Evolutionary conservation across 257 asterid genomes (phyloP).

Genomic region (Solanum etuberosum): DNA sequence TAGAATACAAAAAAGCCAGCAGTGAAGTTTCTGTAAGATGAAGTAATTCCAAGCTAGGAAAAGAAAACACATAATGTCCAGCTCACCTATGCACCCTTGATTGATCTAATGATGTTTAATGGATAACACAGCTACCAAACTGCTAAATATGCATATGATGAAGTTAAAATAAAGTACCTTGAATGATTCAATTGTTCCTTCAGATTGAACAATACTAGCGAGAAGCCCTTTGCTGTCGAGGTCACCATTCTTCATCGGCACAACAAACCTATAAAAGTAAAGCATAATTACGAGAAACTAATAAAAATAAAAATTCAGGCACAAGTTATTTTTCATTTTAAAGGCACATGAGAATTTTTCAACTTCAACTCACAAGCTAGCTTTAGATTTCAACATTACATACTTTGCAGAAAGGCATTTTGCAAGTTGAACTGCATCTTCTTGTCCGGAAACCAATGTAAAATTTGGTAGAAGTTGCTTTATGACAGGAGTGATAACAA

Average conservation of each 20-base stretch:
- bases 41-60: too few species aligned
- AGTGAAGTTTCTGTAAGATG: too few species aligned
- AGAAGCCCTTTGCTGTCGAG: conserved; percentile 82
- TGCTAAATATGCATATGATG: background rate
- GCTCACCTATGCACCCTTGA: too few species aligned
- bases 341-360: too few species aligned
- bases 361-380: too few species aligned
- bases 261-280: conserved; percentile 19
- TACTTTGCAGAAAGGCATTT: conserved; percentile 59
- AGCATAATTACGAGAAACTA: too few species aligned
- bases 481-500: conserved; percentile 76
- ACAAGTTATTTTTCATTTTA: too few species aligned
- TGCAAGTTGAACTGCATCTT: conserved; percentile 40
- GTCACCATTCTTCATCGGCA: conserved; percentile 81
- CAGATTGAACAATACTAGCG: conserved; percentile 33
- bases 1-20: too few species aligned
- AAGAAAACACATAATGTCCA: too few species aligned
- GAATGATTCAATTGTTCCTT: conserved; percentile 79
- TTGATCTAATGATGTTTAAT: too few species aligned
- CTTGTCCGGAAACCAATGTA: conserved; percentile 43
- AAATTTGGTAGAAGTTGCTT: conserved; percentile 73
- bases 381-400: background rate
- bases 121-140: background rate
- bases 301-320: too few species aligned
- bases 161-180: conserved; percentile 2